phyloP scores from a whole-genome alignment of 306 rosid genomes.

The Acmispon strigosus region DNA sequence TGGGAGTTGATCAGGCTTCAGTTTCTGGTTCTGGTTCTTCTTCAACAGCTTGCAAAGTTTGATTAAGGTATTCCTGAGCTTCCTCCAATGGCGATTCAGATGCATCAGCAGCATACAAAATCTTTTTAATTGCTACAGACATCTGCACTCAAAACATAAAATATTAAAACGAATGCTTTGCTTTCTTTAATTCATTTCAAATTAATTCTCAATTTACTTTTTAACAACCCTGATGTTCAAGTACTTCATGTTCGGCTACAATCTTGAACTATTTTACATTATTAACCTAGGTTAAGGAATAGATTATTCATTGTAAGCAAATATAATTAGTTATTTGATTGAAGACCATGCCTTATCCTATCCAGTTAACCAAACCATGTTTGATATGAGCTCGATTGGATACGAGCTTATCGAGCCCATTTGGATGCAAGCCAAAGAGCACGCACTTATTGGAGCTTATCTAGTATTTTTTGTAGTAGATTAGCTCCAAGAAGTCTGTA shows the following conservation, averaged over 20 bases:
- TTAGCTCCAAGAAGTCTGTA: too few species aligned
- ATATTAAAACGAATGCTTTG: neutral
- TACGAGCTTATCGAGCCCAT: too few species aligned
- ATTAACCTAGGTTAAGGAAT: too few species aligned
- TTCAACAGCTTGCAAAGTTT: constrained; percentile 20
- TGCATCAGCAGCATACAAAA: constrained; percentile 85
- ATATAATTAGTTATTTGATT: neutral
- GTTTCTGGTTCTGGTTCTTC: constrained; percentile 29
- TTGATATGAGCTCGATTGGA: too few species aligned
- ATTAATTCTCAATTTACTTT: neutral
- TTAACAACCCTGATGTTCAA: neutral
- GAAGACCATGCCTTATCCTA: neutral
- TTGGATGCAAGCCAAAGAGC: too few species aligned
- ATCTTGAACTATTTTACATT: too few species aligned
- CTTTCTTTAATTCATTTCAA: neutral
- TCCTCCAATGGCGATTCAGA: constrained; percentile 78
- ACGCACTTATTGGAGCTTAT: too few species aligned
- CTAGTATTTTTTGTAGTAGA: too few species aligned
- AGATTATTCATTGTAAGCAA: too few species aligned
- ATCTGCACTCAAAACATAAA: constrained; percentile 38
- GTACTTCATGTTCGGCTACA: too few species aligned
- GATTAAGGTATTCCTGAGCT: constrained; percentile 71
- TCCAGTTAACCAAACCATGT: neutral
- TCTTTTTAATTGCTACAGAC: constrained; percentile 77
- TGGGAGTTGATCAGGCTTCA: constrained; percentile 25